Base-by-base conservation (phyloP, 208 protist species). In the Acanthamoeba royreba region DNA sequence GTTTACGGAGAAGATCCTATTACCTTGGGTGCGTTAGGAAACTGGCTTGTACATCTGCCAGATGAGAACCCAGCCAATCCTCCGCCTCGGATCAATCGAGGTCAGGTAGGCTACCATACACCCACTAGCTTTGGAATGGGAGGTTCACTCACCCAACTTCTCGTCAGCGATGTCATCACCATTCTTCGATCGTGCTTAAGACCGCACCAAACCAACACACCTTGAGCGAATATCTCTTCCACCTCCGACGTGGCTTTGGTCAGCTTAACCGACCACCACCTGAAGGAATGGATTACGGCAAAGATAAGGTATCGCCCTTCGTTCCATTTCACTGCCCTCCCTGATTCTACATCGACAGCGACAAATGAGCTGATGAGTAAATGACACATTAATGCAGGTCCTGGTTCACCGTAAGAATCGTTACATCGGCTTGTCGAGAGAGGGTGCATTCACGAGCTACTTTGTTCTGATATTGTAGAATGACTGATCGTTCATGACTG, bases 11-110 rank as follows among this genome's bases (percentile, higher is more conserved):
- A 72, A 15, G 55, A 92, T 11, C 55, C 49, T 4, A 72, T 92
- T 38, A 74, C 85, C 17, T 38, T 92, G 28, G 43, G 53, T 7
- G n/a, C 85, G 28, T 25, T 92, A 17, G 85, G 85, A 5, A 92
- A 92, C 38, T 92, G 85, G 85, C 55, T 92, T 31, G 53, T 92
- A 4, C 85, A 72, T 42, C 85, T 92, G n/a, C 47, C 47, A 35
- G 85, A 72, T 33, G 85, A 92, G 40, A 92, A 92, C 38, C 47
- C 85, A 19, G 40, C 45, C 35, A 49, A 42, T 33, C 85, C 85
- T 25, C 85, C 85, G 17, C 42, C 85, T 8, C 49, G 85, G 11
- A 87, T 87, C 43, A 49, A 87, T 38, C 43, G 49, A 9, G 79
- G 79, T 2, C 74, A 85, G 31, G 74, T 85, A 35, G 38, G n/a